Base-by-base conservation (phyloP, 306 rosid genomes). In the Macrotyloma uniflorum region DNA sequence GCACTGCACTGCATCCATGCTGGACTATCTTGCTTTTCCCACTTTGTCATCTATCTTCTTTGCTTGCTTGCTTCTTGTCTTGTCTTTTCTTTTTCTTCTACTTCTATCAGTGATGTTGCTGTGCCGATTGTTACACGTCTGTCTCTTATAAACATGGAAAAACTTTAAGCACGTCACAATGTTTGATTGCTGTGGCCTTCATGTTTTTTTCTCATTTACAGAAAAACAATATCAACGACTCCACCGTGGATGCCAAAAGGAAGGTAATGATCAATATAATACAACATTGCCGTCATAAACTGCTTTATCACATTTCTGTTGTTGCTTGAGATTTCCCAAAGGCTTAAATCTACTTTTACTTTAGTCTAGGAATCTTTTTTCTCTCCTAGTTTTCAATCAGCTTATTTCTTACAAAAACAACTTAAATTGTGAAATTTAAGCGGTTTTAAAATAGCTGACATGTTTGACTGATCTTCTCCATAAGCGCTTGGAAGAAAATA, bases 181-280 rank as follows among this genome's bases (percentile, higher is more conserved):
- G 15, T 42, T 42, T 42, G 47, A 42, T 42, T 42, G 47, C 58
- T 51, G 12, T 19, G 28, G 2, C 32, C 32, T 23, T 24, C 63
- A 10, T 54, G 1, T 22, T 24, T 70, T 72, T 61, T 40, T 74
- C 57, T 49, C 42, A 63, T 85, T 70, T 45, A 35, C 93, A 86
- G 91, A 84, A 86, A 87, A 87, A 73, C 85, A 55, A 64, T 80
- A 81, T 78, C 86, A 75, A 72, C 83, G 91, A 62, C 62, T 65
- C 67, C 78, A 22, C 71, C 72, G 68, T 33, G 69, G 59, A 30
- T 72, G 64, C 75, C 87, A 82, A 14, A 86, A 42, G 46, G 79
- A 82, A 82, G 90, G 83, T 84, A 85, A 85, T 62, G 84, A 79
- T 79, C 76, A 64, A 1, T 57, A 20, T n/a, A 18, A 65, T 9